phyloP scores from a whole-genome alignment of 179 eudicot species.

The Silene vulgaris region DNA sequence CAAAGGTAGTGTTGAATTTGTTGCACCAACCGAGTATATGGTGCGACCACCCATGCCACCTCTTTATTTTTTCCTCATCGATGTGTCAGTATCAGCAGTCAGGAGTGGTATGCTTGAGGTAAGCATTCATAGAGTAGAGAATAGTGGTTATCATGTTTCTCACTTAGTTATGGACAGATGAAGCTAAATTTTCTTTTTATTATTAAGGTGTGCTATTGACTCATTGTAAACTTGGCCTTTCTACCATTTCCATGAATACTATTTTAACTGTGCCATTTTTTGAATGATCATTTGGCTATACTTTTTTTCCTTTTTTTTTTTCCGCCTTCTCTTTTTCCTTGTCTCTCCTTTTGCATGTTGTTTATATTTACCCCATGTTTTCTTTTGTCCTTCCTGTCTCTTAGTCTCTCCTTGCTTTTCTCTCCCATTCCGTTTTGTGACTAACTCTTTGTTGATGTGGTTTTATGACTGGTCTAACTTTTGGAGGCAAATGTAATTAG shows the following conservation, averaged over 20 bases:
- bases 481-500: background rate
- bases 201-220: background rate
- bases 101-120: conserved; percentile 99
- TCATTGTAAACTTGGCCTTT: conserved; percentile 1
- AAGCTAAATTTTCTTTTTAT: background rate
- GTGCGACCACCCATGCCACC: conserved; percentile 99
- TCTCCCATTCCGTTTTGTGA: conserved; percentile 6
- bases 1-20: conserved; percentile 81
- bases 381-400: background rate
- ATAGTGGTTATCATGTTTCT: background rate
- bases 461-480: background rate
- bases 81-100: conserved; percentile 82
- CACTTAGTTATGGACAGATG: conserved; percentile 2
- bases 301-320: background rate
- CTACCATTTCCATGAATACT: background rate
- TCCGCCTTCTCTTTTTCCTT: background rate
- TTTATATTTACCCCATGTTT: background rate
- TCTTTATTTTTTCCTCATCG: conserved; percentile 83
- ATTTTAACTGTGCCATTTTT: background rate
- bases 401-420: background rate
- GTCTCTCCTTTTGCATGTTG: background rate
- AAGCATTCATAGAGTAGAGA: conserved; percentile 29
- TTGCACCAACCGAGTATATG: conserved; percentile 98
- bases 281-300: background rate
- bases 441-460: background rate